phyloP scores from a whole-genome alignment of 495 filamentous ascomycete species.

The Hypoxylon subgilvum region DNA sequence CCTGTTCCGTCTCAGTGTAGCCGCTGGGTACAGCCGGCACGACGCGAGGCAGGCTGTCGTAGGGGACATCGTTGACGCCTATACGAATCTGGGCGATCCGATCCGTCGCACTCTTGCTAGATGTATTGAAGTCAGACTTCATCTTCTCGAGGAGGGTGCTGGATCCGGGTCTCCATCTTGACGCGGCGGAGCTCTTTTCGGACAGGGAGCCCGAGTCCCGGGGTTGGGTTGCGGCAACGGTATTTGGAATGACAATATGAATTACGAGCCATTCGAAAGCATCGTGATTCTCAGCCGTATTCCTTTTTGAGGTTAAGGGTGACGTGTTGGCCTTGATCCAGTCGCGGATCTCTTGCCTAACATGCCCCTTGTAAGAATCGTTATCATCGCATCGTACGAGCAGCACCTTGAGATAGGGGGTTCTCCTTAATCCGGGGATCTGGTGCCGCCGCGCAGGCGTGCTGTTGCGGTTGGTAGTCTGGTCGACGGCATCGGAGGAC shows the following conservation, averaged over 20 bases:
- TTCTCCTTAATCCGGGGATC: conserved; percentile 90
- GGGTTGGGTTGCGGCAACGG: conserved; percentile 73
- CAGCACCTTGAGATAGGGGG: conserved; percentile 91
- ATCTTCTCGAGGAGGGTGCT: conserved; percentile 88
- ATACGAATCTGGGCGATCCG: conserved; percentile 86
- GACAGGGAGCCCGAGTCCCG: conserved; percentile 54
- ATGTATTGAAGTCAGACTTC: conserved; percentile 87
- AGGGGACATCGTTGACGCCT: conserved; percentile 65
- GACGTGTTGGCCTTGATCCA: conserved; percentile 83
- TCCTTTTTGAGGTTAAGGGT: conserved; percentile 53
- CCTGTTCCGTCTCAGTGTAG: conserved; percentile 68
- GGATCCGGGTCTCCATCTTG: conserved; percentile 79
- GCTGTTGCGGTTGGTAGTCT: conserved; percentile 26
- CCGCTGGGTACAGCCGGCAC: conserved; percentile 63
- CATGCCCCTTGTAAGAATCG: conserved; percentile 83
- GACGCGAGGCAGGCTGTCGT: conserved; percentile 60
- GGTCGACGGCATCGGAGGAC: conserved; percentile 46
- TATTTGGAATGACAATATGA: conserved; percentile 85
- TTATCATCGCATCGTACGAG: conserved; percentile 92
- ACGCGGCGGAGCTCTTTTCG: conserved; percentile 51
- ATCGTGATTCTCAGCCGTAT: conserved; percentile 77
- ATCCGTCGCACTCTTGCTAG: conserved; percentile 77
- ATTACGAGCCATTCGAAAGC: conserved; percentile 97
- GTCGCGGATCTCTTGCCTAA: conserved; percentile 79
- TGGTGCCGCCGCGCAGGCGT: conserved; percentile 73